Evolutionary conservation across 352 stramenopile genomes (phyloP).

Genomic region (Blastocystis hominis): DNA sequence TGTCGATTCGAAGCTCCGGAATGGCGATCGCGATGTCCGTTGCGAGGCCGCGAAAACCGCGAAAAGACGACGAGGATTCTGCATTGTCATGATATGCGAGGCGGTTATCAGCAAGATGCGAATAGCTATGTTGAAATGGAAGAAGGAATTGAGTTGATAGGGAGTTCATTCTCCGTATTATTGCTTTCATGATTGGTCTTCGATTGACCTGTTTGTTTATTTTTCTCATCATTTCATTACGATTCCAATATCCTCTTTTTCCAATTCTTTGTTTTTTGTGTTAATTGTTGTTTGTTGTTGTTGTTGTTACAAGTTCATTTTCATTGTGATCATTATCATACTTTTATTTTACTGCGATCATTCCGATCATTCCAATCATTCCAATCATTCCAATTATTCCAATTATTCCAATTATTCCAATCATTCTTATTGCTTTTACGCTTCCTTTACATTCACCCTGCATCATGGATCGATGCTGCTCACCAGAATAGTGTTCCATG

Average conservation of each 20-base stretch:
- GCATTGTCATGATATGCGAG: constrained; percentile 48
- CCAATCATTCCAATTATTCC: not conserved
- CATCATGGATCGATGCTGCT: constrained; percentile 6
- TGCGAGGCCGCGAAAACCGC: not conserved
- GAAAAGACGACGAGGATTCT: not conserved
- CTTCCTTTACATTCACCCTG: not conserved
- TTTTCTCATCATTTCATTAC: constrained; percentile 44
- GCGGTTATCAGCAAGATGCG: constrained; percentile 34
- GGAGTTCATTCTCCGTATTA: constrained; percentile 12
- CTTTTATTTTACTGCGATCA: too few species aligned
- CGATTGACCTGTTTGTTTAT: constrained; percentile 48
- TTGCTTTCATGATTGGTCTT: not conserved
- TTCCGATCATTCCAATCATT: too few species aligned
- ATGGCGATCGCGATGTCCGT: not conserved
- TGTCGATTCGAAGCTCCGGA: not conserved
- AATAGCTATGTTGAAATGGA: not conserved
- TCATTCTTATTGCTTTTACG: not conserved
- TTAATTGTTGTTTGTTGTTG: too few species aligned
- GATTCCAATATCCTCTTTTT: constrained; percentile 52
- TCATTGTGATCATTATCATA: too few species aligned
- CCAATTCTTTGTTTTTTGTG: not conserved
- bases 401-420: not conserved
- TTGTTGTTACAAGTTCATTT: too few species aligned
- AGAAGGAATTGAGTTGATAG: not conserved
- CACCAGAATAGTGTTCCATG: constrained; percentile 28